Percentiles rank a stretch among this genome's conserved stretches.
Conservation (phyloP, 106 monocot genomes). For the Apostasia ramifera region DNA sequence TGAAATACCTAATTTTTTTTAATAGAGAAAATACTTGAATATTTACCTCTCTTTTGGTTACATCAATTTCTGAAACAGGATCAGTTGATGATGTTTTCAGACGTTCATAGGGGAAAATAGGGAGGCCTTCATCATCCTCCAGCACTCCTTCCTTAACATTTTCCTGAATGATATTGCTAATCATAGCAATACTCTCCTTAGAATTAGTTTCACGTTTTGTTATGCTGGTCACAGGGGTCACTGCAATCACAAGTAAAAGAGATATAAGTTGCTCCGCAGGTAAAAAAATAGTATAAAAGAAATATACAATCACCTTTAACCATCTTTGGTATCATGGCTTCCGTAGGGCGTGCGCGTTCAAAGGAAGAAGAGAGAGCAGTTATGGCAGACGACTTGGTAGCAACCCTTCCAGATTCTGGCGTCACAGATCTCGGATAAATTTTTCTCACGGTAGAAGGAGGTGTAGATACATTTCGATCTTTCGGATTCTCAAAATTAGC, state of each 20-base stretch:
- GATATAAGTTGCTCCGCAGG: slow-evolving; percentile 4
- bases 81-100: slow-evolving; percentile 45
- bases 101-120: slow-evolving; percentile 72
- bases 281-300: not conserved
- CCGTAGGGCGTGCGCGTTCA: slow-evolving; percentile 27
- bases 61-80: slow-evolving; percentile 69
- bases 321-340: slow-evolving; percentile 41
- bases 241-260: slow-evolving; percentile 14
- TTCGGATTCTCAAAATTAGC: slow-evolving; percentile 80
- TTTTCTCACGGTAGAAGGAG: slow-evolving; percentile 72
- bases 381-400: slow-evolving; percentile 47
- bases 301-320: slow-evolving; percentile 37
- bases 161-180: slow-evolving; percentile 49
- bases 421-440: slow-evolving; percentile 69
- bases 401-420: slow-evolving; percentile 41
- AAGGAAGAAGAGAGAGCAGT: slow-evolving; percentile 45
- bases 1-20: too few relatives aligned
- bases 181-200: slow-evolving; percentile 26
- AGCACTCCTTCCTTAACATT: slow-evolving; percentile 59
- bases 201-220: slow-evolving; percentile 29
- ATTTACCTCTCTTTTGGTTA: slow-evolving; percentile 67
- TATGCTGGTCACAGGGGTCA: slow-evolving; percentile 33
- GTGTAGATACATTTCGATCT: slow-evolving; percentile 78
- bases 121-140: slow-evolving; percentile 80
- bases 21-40: not conserved